Percentiles rank a stretch among this genome's conserved stretches.
Conservation (phyloP, 441 rosid genomes). For the Sinapis alba region DNA sequence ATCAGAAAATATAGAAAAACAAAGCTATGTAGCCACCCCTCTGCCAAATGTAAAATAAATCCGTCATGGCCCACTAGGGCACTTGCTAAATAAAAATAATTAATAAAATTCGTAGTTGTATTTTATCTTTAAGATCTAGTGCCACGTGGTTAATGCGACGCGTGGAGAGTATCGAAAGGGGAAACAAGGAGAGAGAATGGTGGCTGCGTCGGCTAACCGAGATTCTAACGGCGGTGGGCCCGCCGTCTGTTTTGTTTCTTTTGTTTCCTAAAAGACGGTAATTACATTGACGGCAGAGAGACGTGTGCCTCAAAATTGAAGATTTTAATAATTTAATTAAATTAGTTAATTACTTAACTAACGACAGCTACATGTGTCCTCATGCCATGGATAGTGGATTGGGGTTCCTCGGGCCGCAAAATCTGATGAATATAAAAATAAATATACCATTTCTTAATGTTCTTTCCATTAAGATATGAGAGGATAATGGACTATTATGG, state of each 20-base stretch:
- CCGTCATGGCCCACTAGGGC: slow-evolving; percentile 12
- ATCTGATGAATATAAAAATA: slow-evolving; percentile 8
- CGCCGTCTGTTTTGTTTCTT: slow-evolving; percentile 26
- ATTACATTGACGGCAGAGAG: slow-evolving; percentile 35
- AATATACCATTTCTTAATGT: neutral
- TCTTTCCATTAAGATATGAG: neutral
- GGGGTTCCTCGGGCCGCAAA: slow-evolving; percentile 37
- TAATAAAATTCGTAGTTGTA: neutral
- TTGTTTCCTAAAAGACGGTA: slow-evolving; percentile 26
- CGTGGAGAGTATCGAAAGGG: slow-evolving; percentile 32
- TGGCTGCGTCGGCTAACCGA: slow-evolving; percentile 48
- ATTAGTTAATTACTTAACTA: neutral
- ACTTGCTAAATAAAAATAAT: neutral
- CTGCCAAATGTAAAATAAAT: neutral
- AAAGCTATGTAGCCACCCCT: slow-evolving; percentile 36
- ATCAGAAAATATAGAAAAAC: neutral
- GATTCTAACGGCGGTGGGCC: slow-evolving; percentile 38
- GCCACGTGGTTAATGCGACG: no score
- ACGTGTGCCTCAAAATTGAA: slow-evolving; percentile 2
- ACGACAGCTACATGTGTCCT: slow-evolving; percentile 30
- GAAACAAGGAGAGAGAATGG: slow-evolving; percentile 22
- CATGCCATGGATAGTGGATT: slow-evolving; percentile 39
- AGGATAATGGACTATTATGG: neutral
- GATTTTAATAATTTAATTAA: neutral
- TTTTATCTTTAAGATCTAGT: neutral